Evolutionary conservation across 805 yeast genomes (phyloP), one percentile per base, ranked within the genome.

Genomic region (Hermanozyma aechmeae): DNA sequence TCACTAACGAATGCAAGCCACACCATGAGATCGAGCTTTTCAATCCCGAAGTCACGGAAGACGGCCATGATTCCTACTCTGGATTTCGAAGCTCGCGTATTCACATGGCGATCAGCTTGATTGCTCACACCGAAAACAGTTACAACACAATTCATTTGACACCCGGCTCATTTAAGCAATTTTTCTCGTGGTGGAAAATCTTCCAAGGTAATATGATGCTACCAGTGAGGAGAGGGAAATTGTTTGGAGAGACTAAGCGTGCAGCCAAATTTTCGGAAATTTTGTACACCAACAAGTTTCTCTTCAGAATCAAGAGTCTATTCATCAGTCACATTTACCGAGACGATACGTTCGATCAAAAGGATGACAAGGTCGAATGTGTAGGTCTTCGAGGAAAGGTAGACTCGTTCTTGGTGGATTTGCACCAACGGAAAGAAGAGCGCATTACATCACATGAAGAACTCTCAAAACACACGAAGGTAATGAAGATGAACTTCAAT

Each of bases 111-210:
- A 56, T 62, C 17, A 50, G 67, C 3, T 33, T 63, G 15, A 44
- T 46, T 31, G 65, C 68, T 1, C 48, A 58, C 27, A 48, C 47
- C 12, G 56, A 48, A 1, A 35, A 47, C 4, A 58, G 65, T 8
- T 76, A 76, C 42, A 89, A 87, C 53, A 65, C 86, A 1, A 67
- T 82, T 25, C 94, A 87, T 48, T 55, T 89, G 29, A 67, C 86
- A 3, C 95, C 96, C 2, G 61, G 60, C 4, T 68, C 77, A 0
- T 64, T 89, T 40, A 48, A 57, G 6, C 80, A 76, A 35, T 86
- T 92, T 56, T 76, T 74, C 45, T 48, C 53, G 4, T 92, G 97
- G 97, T 87, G 96, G 95, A 55, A 57, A 19, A 68, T 82, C 39
- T 89, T 89, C 52, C 70, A 79, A n/a, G 79, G 89, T 15, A 76